A percentile compares a stretch with the other conserved stretches of the same genome.
phyloP scores from a whole-genome alignment of 2,329 filamentous ascomycete genomes.

The Fusarium stilboides region DNA sequence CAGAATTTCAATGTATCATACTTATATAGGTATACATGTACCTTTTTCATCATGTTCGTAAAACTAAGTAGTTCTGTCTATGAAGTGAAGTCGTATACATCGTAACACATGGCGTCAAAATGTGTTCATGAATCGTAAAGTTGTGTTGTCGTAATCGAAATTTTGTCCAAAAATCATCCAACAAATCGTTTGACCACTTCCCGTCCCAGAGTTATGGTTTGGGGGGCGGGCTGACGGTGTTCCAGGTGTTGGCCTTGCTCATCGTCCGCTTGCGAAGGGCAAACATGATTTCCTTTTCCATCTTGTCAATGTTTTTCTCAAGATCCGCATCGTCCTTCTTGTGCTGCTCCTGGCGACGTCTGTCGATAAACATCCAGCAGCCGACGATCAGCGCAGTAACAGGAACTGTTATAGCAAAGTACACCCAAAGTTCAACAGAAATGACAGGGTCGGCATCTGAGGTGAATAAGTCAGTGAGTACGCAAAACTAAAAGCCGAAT shows the following conservation, averaged over 20 bases:
- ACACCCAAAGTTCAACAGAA: slow-evolving; percentile 71
- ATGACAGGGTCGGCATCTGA: slow-evolving; percentile 60
- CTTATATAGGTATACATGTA: slow-evolving; percentile 19
- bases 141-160: slow-evolving; percentile 12
- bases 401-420: slow-evolving; percentile 73
- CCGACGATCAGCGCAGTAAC: slow-evolving; percentile 69
- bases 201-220: slow-evolving; percentile 29
- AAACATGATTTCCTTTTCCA: slow-evolving; percentile 72
- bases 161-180: slow-evolving; percentile 1
- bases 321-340: slow-evolving; percentile 66
- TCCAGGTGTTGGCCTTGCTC: slow-evolving; percentile 70
- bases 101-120: slow-evolving; percentile 22
- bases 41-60: slow-evolving; percentile 19
- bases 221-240: slow-evolving; percentile 56
- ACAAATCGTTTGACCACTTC: background rate
- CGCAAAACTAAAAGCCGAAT: background rate
- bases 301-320: slow-evolving; percentile 68
- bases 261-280: slow-evolving; percentile 70
- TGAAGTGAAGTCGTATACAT: slow-evolving; percentile 32
- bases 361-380: slow-evolving; percentile 70
- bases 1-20: slow-evolving; percentile 20
- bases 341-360: slow-evolving; percentile 64
- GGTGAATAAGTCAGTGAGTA: slow-evolving; percentile 7
- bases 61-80: slow-evolving; percentile 16
- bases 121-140: slow-evolving; percentile 39